Evolutionary conservation across 306 rosid genomes (phyloP), one percentile per base, ranked within the genome.

Genomic region (Adenanthera pavonina): DNA sequence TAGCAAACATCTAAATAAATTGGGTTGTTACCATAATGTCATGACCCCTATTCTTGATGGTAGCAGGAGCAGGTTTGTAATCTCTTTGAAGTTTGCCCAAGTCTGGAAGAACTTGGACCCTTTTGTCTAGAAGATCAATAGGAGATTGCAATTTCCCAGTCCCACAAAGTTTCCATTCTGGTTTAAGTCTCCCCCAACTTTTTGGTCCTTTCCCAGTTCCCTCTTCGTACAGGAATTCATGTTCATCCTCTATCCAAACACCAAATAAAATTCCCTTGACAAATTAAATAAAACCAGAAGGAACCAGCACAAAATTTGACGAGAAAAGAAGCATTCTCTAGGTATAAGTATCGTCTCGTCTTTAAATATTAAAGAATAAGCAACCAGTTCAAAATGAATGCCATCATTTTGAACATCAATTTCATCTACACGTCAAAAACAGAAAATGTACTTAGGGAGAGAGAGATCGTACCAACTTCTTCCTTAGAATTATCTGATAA

Each of bases 141-240:
- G 98, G 98, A 85, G 97, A 94, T 74, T 94, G 98, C 67, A 36
- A 41, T 81, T 87, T 87, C 38, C 97, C 98, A 34, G 48, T 71
- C 8, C 76, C 87, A 84, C 97, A 94, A 41, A 38, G 44, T 84
- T 87, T 76, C 98, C 98, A 92, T 44, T 86, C 56, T 47, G 94
- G 88, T 52, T 92, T 75, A 9, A 94, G n/a, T 3, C 54, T 2
- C 8, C 92, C 88, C 98, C 98, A 94, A 46, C 78, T 72, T 75
- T 85, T 83, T 84, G 94, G 98, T 72, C 97, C 97, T 51, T 79
- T 87, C 7, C 83, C 85, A 81, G 16, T 75, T 82, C 90, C 92
- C 75, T 86, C 83, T 12, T 15, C 19, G 69, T 92, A 94, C 66
- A 51, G 49, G 72, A 77, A 92, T 40, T 80, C 53, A 68, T 44